Evolutionary conservation across 2,329 filamentous ascomycete genomes (phyloP).

Genomic region (Elsinoe necatrix): DNA sequence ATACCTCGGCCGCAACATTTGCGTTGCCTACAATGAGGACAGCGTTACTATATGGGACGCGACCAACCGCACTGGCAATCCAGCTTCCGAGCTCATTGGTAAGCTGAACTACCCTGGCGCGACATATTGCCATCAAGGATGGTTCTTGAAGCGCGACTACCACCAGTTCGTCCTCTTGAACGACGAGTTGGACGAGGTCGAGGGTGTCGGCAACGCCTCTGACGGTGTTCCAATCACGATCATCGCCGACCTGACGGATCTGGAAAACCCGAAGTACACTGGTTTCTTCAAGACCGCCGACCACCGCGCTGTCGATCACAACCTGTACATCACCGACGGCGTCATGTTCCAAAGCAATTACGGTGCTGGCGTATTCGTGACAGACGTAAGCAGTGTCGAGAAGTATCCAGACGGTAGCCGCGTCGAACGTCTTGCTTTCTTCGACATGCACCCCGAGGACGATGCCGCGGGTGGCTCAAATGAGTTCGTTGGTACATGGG

Average conservation of each 20-base stretch:
- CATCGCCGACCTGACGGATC: slow-evolving; percentile 42
- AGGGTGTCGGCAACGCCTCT: slow-evolving; percentile 32
- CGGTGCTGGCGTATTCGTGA: slow-evolving; percentile 29
- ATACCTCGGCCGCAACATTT: slow-evolving; percentile 42
- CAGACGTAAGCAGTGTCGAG: slow-evolving; percentile 31
- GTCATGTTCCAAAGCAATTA: slow-evolving; percentile 33
- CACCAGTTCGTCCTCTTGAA: slow-evolving; percentile 44
- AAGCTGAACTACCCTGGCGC: slow-evolving; percentile 42
- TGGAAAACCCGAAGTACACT: slow-evolving; percentile 37
- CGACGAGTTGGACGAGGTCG: slow-evolving; percentile 46
- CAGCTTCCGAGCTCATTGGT: slow-evolving; percentile 36
- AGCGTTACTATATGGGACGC: slow-evolving; percentile 38
- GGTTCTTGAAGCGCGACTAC: slow-evolving; percentile 41
- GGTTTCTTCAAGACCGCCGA: slow-evolving; percentile 33
- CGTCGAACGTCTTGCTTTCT: slow-evolving; percentile 42
- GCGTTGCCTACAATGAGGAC: slow-evolving; percentile 46
- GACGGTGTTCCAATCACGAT: slow-evolving; percentile 41
- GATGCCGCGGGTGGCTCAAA: slow-evolving; percentile 30
- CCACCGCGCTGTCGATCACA: slow-evolving; percentile 34
- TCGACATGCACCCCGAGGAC: slow-evolving; percentile 46
- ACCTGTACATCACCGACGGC: slow-evolving; percentile 34
- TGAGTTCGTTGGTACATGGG: slow-evolving; percentile 37
- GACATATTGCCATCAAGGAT: slow-evolving; percentile 47
- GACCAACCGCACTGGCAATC: slow-evolving; percentile 33
- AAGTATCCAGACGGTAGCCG: slow-evolving; percentile 38